Evolutionary conservation across 2,329 filamentous ascomycete species (phyloP), one percentile per base, ranked within the genome.

Genomic region (Acrodontium crateriforme): DNA sequence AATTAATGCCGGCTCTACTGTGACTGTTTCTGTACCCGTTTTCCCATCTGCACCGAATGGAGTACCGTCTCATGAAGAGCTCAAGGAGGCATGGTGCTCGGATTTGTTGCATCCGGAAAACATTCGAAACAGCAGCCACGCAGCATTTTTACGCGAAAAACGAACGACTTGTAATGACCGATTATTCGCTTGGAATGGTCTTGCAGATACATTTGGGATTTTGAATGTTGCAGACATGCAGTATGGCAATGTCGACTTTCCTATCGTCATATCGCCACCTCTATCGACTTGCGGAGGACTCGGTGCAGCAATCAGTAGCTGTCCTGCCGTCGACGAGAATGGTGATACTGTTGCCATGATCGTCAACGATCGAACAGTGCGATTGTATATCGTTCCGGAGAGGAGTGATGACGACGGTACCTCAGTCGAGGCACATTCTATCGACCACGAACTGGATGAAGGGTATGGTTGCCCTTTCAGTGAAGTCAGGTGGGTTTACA

Each of bases 61-160:
- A 10, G 32, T 46, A 1, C 45, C 51, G 2, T 49, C 51, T 0
- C 49, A 48, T 27, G 44, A 50, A 25, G 52, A 55, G 28, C 36
- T 55, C 23, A 52, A 52, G 29, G 49, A 53, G 32, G 51, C 51
- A 3, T 55, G 52, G 52, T 54, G 51, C 27, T 49, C 51, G 3
- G 50, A 52, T 11, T 37, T 54, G 18, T 32, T 55, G 18, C 48
- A 54, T 18, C 52, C 52, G 8, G 48, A 52, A 25, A 54, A 54
- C 25, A 50, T 54, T 22, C 45, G 49, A 4, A 52, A 54, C 23
- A 52, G 46, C 34, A 54, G 51, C 23, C 51, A 54, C 30, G 49
- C 50, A 3, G 45, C 42, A 0, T 54, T 54, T 30, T 47, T 53
- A 44, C 46, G 49, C 6, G 45, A 53, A 24, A 36, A 41, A 6